Percentiles rank a stretch among this genome's conserved stretches.
Conservation (phyloP, 805 yeast genomes). For the Lachancea kluyveri region DNA sequence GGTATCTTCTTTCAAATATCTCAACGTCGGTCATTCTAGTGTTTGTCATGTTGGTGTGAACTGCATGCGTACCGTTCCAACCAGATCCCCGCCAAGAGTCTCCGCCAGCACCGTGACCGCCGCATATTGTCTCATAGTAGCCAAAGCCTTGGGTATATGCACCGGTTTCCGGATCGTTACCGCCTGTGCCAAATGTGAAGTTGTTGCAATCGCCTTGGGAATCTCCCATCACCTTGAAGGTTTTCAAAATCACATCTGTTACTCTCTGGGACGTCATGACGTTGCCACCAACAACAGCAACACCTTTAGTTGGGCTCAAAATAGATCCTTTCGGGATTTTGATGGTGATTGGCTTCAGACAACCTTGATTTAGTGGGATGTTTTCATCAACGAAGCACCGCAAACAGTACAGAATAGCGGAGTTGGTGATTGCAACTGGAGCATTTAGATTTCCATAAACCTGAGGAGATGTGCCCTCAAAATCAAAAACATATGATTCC, state of each 20-base stretch:
- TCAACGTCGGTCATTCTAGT: slow-evolving; percentile 91
- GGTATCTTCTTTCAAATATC: slow-evolving; percentile 81
- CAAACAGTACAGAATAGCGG: slow-evolving; percentile 83
- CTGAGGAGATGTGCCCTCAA: slow-evolving; percentile 81
- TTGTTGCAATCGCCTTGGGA: slow-evolving; percentile 96
- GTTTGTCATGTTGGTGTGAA: slow-evolving; percentile 91
- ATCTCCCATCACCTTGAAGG: slow-evolving; percentile 86
- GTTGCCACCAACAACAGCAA: slow-evolving; percentile 94
- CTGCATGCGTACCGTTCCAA: slow-evolving; percentile 85
- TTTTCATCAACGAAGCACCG: slow-evolving; percentile 80
- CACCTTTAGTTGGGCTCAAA: slow-evolving; percentile 71
- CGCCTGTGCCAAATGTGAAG: slow-evolving; percentile 83
- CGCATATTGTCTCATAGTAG: slow-evolving; percentile 91
- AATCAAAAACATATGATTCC: slow-evolving; percentile 72
- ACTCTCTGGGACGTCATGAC: slow-evolving; percentile 93
- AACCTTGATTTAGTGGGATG: slow-evolving; percentile 92
- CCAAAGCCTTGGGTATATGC: slow-evolving; percentile 59
- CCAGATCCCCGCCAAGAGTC: slow-evolving; percentile 50
- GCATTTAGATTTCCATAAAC: slow-evolving; percentile 88
- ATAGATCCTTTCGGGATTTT: slow-evolving; percentile 56
- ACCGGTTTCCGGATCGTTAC: slow-evolving; percentile 44
- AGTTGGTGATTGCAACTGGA: slow-evolving; percentile 81
- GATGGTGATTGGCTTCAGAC: slow-evolving; percentile 71
- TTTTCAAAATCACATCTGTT: slow-evolving; percentile 81
- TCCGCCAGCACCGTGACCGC: slow-evolving; percentile 83